These are phyloP conservation scores for Globisporangium solare DNA, from an alignment of 352 stramenopile genomes.

Conservation along the genomic window DNA sequence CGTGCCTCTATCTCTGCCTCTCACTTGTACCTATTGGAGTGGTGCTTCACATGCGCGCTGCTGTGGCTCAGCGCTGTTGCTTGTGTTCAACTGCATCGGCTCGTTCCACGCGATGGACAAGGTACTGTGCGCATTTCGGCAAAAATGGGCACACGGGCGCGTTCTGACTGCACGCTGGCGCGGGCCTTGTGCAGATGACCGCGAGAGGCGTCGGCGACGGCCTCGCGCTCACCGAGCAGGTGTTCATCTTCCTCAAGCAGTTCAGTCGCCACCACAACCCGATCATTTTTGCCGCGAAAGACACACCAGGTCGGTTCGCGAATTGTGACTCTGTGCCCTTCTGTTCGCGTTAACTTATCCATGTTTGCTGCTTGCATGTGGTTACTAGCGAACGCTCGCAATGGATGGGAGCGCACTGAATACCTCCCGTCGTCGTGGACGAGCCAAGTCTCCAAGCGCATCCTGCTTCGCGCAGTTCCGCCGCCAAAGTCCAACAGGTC, in stretches of 20 bases:
- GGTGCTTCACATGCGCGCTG: not conserved
- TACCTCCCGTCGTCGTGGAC: conserved; percentile 63
- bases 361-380: no score
- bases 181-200: conserved; percentile 29
- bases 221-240: conserved; percentile 52
- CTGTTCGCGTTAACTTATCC: not conserved
- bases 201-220: conserved; percentile 46
- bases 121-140: conserved; percentile 12
- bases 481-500: not conserved
- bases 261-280: conserved; percentile 66
- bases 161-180: not conserved
- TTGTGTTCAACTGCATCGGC: conserved; percentile 57
- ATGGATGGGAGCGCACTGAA: conserved; percentile 43
- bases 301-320: conserved; percentile 25
- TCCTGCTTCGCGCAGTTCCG: conserved; percentile 31
- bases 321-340: not conserved
- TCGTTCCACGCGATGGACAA: conserved; percentile 73
- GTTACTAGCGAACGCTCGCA: conserved; percentile 8
- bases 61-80: conserved; percentile 31
- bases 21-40: not conserved
- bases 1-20: conserved; percentile 4
- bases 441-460: conserved; percentile 58
- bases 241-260: conserved; percentile 63
- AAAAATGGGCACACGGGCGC: no score
- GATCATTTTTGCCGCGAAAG: conserved; percentile 59